These are phyloP conservation scores for Dictyostelium intermedium DNA, from an alignment of 78 protist genomes.

Conservation along the genomic window DNA sequence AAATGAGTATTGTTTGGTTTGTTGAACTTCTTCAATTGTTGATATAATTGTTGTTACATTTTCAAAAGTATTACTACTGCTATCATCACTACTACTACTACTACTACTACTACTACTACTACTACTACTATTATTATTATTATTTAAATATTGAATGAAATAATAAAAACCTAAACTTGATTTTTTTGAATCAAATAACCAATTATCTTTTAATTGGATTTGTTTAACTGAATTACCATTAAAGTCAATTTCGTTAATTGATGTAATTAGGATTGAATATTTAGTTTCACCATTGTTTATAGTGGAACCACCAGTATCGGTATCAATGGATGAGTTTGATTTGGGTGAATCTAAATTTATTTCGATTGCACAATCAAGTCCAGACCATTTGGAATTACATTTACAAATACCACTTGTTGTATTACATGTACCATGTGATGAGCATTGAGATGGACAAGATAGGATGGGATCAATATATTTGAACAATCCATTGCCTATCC, in stretches of 20 bases:
- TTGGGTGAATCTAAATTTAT: not conserved
- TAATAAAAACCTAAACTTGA: not conserved
- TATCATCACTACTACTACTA: too few relatives aligned
- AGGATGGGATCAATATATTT: not conserved
- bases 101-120: too few relatives aligned
- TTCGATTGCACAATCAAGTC: not conserved
- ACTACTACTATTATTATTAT: not conserved
- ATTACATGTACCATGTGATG: not conserved
- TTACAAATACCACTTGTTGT: not conserved
- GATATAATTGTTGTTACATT: not conserved
- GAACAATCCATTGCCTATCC: not conserved
- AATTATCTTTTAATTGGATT: not conserved
- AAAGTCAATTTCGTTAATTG: not conserved
- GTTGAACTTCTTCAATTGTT: constrained; percentile 1
- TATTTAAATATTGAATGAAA: not conserved
- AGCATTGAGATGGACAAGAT: not conserved
- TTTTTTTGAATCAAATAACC: not conserved
- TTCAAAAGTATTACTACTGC: too few relatives aligned
- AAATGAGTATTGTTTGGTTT: not conserved
- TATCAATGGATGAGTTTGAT: not conserved
- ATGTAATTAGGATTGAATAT: not conserved
- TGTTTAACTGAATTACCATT: not conserved
- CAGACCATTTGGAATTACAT: not conserved
- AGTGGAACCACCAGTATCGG: not conserved
- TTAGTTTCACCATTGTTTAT: not conserved